Conservation (phyloP, 2,329 filamentous ascomycete genomes). For the Penicillium sp. region DNA sequence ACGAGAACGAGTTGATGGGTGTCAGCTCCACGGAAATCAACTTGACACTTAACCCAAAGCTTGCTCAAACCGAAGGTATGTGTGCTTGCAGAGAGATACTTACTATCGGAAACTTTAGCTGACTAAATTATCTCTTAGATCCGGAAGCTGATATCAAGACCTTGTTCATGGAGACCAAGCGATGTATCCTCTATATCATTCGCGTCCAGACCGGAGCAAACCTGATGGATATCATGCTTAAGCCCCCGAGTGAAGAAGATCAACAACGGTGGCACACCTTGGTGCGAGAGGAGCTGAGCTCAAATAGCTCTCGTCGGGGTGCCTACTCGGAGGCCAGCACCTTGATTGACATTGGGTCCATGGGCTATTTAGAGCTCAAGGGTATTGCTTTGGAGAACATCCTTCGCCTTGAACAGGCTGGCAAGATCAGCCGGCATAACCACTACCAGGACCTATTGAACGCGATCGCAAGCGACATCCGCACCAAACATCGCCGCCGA, state of each 20-base stretch:
- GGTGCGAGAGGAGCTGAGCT: slow-evolving; percentile 79
- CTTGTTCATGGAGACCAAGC: slow-evolving; percentile 97
- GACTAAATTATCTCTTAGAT: slow-evolving; percentile 55
- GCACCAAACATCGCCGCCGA: slow-evolving; percentile 91
- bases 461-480: slow-evolving; percentile 93
- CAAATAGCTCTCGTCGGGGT: slow-evolving; percentile 71
- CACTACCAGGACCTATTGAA: slow-evolving; percentile 98
- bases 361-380: slow-evolving; percentile 92
- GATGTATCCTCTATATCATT: slow-evolving; percentile 96
- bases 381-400: slow-evolving; percentile 93
- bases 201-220: slow-evolving; percentile 90
- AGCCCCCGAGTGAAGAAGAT: slow-evolving; percentile 84
- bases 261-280: slow-evolving; percentile 85
- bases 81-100: slow-evolving; percentile 15
- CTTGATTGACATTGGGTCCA: slow-evolving; percentile 84
- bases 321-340: slow-evolving; percentile 88
- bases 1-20: slow-evolving; percentile 89
- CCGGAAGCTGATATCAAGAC: slow-evolving; percentile 91
- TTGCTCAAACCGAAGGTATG: slow-evolving; percentile 79
- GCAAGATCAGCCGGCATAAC: slow-evolving; percentile 84
- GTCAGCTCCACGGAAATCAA: slow-evolving; percentile 88
- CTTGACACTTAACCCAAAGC: slow-evolving; percentile 85
- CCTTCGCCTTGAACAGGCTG: slow-evolving; percentile 82
- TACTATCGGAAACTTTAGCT: slow-evolving; percentile 9
- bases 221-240: slow-evolving; percentile 93